These are phyloP conservation scores for Trametes cingulata DNA, from an alignment of 768 basidiomycete species.

Conservation along the genomic window DNA sequence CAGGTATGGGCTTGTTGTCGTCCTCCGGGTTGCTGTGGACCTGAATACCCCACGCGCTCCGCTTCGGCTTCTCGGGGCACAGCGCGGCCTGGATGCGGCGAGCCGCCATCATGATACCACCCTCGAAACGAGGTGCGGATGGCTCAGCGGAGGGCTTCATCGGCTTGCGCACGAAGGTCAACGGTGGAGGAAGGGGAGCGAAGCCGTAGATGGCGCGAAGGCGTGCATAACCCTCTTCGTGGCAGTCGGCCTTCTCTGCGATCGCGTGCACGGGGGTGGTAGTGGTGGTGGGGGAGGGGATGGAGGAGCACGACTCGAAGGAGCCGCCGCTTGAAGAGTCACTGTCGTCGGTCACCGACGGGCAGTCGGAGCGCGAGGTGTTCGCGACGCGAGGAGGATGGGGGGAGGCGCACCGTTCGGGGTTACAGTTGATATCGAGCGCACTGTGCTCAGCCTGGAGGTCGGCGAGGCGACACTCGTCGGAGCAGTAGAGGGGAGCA, in stretches of 20 bases:
- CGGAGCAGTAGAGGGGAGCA: slow-evolving; percentile 83
- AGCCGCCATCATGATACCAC: slow-evolving; percentile 71
- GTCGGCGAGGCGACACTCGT: slow-evolving; percentile 68
- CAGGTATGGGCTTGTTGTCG: slow-evolving; percentile 46
- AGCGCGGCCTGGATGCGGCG: slow-evolving; percentile 52
- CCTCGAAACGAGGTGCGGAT: slow-evolving; percentile 37
- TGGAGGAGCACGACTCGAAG: slow-evolving; percentile 27
- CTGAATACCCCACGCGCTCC: slow-evolving; percentile 32
- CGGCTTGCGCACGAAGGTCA: slow-evolving; percentile 38
- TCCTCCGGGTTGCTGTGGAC: slow-evolving; percentile 30
- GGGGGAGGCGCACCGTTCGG: slow-evolving; percentile 36
- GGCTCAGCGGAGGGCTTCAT: slow-evolving; percentile 28
- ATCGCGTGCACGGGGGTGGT: slow-evolving; percentile 30
- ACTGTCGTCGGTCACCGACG: slow-evolving; percentile 39
- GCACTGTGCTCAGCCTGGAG: slow-evolving; percentile 42
- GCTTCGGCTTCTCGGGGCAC: slow-evolving; percentile 41
- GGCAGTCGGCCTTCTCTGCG: slow-evolving; percentile 16
- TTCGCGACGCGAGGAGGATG: slow-evolving; percentile 43
- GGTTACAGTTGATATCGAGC: slow-evolving; percentile 50
- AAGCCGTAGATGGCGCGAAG: slow-evolving; percentile 47
- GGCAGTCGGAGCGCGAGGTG: slow-evolving; percentile 35
- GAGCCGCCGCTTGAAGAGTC: slow-evolving; percentile 39
- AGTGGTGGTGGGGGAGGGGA: slow-evolving; percentile 38
- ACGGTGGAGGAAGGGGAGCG: slow-evolving; percentile 54
- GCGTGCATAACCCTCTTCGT: slow-evolving; percentile 37